Evolutionary conservation across 1,139 yeast species (phyloP).

Genomic region (Blastobotrys illinoisensis): DNA sequence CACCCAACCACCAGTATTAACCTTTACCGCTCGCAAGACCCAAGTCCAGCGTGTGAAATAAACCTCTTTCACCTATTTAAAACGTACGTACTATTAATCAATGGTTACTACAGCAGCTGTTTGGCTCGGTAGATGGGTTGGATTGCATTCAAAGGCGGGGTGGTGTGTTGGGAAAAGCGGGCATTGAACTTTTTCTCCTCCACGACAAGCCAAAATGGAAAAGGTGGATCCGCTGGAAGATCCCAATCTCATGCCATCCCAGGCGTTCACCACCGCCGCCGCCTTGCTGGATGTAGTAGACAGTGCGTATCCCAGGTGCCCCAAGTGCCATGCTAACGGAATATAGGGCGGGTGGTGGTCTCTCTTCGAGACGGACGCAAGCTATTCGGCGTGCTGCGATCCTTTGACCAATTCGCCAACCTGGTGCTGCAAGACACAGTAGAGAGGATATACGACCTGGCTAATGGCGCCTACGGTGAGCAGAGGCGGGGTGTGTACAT

Average conservation of each 20-base stretch:
- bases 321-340: conserved; percentile 1
- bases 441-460: conserved; percentile 70
- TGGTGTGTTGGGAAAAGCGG: neutral
- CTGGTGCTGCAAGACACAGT: conserved; percentile 85
- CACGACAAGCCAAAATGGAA: neutral
- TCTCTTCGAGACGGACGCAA: conserved; percentile 86
- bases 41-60: too few species aligned
- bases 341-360: conserved; percentile 61
- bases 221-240: conserved; percentile 29
- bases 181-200: neutral
- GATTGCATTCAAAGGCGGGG: neutral
- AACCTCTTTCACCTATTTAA: too few species aligned
- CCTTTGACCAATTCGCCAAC: conserved; percentile 92
- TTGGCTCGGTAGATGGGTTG: too few species aligned
- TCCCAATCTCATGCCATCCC: conserved; percentile 38
- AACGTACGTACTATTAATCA: too few species aligned
- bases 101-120: too few species aligned
- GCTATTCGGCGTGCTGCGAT: conserved; percentile 83
- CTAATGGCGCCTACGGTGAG: conserved; percentile 60
- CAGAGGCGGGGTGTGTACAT: conserved; percentile 71
- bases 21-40: too few species aligned
- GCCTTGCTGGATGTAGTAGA: conserved; percentile 93
- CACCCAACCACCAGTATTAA: too few species aligned
- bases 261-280: conserved; percentile 94
- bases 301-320: conserved; percentile 39